Base-by-base conservation (phyloP, 179 eudicot genomes). In the Actinidia chinensis region DNA sequence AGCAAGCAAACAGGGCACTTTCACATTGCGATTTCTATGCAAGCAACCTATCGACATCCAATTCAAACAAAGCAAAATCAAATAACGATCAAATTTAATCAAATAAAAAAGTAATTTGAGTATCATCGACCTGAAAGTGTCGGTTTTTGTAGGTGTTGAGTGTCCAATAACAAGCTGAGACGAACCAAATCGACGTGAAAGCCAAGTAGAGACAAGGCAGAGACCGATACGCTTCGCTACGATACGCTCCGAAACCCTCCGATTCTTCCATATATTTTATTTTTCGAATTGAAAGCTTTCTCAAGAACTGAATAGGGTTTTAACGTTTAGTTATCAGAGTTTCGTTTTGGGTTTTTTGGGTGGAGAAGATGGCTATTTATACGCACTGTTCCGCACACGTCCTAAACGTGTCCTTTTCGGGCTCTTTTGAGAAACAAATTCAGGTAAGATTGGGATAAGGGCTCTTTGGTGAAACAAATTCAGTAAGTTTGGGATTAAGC, bases 81-180 rank as follows among this genome's bases (percentile, higher is more conserved):
- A 42, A 56, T 2, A 7, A n/a, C 43, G 40, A 40, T 8, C 8
- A 9, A 44, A 23, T 6, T 5, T 17, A 67, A 40, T 18, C 15
- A 2, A 69, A 48, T 20, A 13, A 69, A 51, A 4, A 11, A 58
- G 20, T 22, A 28, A 70, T 5, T 22, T 5, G 36, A 10, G 73
- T 25, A 47, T n/a, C 18, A 72, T 36, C 36, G 46, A 81, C 95
- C 95, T 89, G 93, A 82, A 85, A 84, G 82, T 83, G 87, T 75
- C 95, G 95, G 81, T 87, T 86, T 44, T 81, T 79, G 85, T 83
- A 91, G 6, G 95, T 89, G 77, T 85, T 77, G 65, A 86, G 48
- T 61, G 87, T 79, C 95, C 95, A 91, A 10, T 76, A 88, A n/a
- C 78, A 71, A 52, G 91, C 82, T 23, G 90, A 85, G 78, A 86